Evolutionary conservation across 2,329 filamentous ascomycete genomes (phyloP).

Genomic region (Didymella arachidicola): DNA sequence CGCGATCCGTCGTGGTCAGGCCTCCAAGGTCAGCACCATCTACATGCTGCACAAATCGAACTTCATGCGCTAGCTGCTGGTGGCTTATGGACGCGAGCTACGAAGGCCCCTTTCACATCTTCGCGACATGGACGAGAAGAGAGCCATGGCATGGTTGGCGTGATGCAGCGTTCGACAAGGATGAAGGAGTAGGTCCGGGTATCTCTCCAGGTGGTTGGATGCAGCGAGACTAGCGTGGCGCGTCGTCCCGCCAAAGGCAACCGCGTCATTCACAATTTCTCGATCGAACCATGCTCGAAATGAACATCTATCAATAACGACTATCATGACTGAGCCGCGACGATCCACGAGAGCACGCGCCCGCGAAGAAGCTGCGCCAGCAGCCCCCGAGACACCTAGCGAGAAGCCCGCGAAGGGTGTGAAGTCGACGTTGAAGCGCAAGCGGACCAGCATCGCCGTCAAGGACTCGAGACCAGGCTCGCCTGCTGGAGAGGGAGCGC

Average conservation of each 20-base stretch:
- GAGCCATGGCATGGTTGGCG: not conserved
- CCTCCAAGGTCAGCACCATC: constrained; percentile 2
- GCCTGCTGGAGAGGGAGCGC: constrained; percentile 28
- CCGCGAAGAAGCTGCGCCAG: constrained; percentile 44
- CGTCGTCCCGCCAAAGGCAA: constrained; percentile 5
- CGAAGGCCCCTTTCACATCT: not conserved
- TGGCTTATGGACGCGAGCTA: not conserved
- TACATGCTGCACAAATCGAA: not conserved
- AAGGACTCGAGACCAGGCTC: constrained; percentile 40
- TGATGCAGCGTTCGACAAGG: not conserved
- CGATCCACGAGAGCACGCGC: constrained; percentile 48
- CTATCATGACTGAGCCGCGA: constrained; percentile 47
- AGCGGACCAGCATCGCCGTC: constrained; percentile 34
- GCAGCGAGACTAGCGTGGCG: constrained; percentile 16
- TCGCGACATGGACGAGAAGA: not conserved
- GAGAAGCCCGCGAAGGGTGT: constrained; percentile 38
- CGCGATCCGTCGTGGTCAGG: not conserved
- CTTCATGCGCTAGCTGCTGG: not conserved
- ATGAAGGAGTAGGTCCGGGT: not conserved
- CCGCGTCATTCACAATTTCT: constrained; percentile 14
- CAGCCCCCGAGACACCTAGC: constrained; percentile 33
- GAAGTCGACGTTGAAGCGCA: constrained; percentile 46
- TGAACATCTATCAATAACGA: not conserved
- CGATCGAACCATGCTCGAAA: not conserved
- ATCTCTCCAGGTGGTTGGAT: constrained; percentile 5